Evolutionary conservation across 2,329 filamentous ascomycete genomes (phyloP).

Genomic region (Cadophora sp.): DNA sequence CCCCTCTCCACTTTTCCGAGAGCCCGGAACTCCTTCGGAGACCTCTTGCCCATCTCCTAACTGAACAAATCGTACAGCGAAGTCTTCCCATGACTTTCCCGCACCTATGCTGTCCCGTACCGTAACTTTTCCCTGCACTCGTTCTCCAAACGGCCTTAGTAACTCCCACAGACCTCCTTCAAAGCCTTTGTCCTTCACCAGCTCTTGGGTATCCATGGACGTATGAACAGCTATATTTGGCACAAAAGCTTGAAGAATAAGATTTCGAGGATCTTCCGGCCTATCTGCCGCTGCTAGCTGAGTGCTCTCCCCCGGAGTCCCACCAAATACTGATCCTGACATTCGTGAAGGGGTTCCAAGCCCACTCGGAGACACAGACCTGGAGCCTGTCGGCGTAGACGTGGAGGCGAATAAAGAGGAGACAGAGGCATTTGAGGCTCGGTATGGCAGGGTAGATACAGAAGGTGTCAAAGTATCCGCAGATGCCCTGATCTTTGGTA

Average conservation of each 20-base stretch:
- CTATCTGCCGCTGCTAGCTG: slow-evolving; percentile 33
- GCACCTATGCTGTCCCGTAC: slow-evolving; percentile 89
- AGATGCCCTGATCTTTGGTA: slow-evolving; percentile 65
- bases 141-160: slow-evolving; percentile 89
- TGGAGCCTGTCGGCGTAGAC: slow-evolving; percentile 70
- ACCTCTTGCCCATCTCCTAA: slow-evolving; percentile 66
- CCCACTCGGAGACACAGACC: slow-evolving; percentile 71
- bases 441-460: slow-evolving; percentile 58
- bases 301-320: slow-evolving; percentile 43
- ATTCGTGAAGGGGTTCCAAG: slow-evolving; percentile 63
- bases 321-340: slow-evolving; percentile 64
- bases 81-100: slow-evolving; percentile 86
- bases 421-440: slow-evolving; percentile 61
- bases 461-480: slow-evolving; percentile 53
- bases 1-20: slow-evolving; percentile 44
- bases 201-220: slow-evolving; percentile 83
- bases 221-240: slow-evolving; percentile 87
- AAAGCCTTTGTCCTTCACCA: slow-evolving; percentile 86
- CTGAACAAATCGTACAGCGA: slow-evolving; percentile 82
- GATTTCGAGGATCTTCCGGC: slow-evolving; percentile 58
- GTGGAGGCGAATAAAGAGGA: slow-evolving; percentile 70
- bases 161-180: slow-evolving; percentile 82
- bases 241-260: slow-evolving; percentile 85
- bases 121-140: slow-evolving; percentile 84
- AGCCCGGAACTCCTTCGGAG: slow-evolving; percentile 51